Percentiles rank a stretch among this genome's conserved stretches.
Conservation (phyloP, 2,329 filamentous ascomycete genomes). For the Colletotrichum gigasporum region DNA sequence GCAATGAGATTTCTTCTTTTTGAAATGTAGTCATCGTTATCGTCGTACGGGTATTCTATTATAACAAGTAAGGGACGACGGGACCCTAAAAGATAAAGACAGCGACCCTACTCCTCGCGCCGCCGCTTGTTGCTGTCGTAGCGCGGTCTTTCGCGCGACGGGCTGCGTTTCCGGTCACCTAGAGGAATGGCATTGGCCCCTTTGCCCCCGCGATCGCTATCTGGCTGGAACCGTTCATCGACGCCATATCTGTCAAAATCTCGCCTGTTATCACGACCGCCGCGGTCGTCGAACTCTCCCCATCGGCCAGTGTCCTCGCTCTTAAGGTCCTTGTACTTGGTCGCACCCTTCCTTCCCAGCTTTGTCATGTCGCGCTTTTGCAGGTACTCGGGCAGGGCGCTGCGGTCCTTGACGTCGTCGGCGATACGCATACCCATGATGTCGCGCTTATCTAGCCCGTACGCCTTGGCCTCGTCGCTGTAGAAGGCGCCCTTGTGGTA, state of each 20-base stretch:
- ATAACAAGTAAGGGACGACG: too few relatives aligned
- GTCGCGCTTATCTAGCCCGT: slow-evolving; percentile 81
- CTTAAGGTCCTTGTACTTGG: slow-evolving; percentile 88
- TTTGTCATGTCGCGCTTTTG: slow-evolving; percentile 94
- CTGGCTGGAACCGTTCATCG: slow-evolving; percentile 76
- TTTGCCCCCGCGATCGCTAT: slow-evolving; percentile 60
- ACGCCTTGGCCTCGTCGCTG: slow-evolving; percentile 79
- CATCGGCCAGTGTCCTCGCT: slow-evolving; percentile 91
- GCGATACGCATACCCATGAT: slow-evolving; percentile 85
- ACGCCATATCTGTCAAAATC: slow-evolving; percentile 51
- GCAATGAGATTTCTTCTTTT: too few relatives aligned
- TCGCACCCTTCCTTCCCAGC: slow-evolving; percentile 89
- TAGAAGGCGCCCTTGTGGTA: slow-evolving; percentile 98
- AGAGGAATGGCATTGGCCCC: slow-evolving; percentile 78
- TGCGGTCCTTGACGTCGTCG: slow-evolving; percentile 85
- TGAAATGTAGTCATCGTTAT: too few relatives aligned
- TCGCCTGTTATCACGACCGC: slow-evolving; percentile 39
- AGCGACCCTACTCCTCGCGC: too few relatives aligned
- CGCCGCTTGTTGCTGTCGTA: slow-evolving; percentile 69
- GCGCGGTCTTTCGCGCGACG: slow-evolving; percentile 62
- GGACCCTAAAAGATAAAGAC: too few relatives aligned
- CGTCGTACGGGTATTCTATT: too few relatives aligned
- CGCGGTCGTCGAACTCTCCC: slow-evolving; percentile 70
- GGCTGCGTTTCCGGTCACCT: slow-evolving; percentile 71
- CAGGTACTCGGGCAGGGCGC: slow-evolving; percentile 88